These are phyloP conservation scores for Allium sativum DNA, from an alignment of 106 monocot species.

Conservation along the genomic window DNA sequence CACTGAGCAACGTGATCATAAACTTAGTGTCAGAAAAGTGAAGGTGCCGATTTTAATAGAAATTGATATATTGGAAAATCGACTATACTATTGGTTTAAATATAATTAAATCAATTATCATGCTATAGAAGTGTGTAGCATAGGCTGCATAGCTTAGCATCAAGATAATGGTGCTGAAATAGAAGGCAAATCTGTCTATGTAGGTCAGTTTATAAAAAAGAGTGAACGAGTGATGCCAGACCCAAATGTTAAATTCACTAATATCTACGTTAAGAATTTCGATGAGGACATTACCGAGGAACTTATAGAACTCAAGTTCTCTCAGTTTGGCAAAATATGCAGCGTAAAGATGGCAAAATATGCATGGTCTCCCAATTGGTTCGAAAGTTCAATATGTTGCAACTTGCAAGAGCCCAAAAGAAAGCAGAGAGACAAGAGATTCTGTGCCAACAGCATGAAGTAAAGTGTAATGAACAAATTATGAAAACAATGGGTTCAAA, in stretches of 20 bases:
- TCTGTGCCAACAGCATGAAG: conserved; percentile 41
- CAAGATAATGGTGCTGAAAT: conserved; percentile 32
- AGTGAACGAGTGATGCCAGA: conserved; percentile 33
- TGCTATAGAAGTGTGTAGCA: no score
- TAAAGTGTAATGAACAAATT: conserved; percentile 46
- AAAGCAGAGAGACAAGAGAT: conserved; percentile 56
- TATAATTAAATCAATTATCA: no score
- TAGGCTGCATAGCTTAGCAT: no score
- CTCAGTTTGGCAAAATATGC: conserved; percentile 58
- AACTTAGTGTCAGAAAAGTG: no score
- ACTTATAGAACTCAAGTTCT: conserved; percentile 70
- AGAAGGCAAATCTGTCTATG: conserved; percentile 61
- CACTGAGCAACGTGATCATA: no score
- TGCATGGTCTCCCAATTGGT: conserved; percentile 81
- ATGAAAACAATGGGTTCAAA: conserved; percentile 53
- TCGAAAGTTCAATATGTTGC: conserved; percentile 67
- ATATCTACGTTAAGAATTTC: conserved; percentile 80
- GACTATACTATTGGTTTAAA: no score
- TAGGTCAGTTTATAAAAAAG: conserved; percentile 51
- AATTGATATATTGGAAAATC: no score
- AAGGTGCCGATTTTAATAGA: no score
- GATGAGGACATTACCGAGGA: conserved; percentile 88
- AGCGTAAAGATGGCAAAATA: conserved; percentile 58
- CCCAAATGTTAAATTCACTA: conserved; percentile 52
- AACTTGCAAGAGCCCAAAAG: conserved; percentile 80